Percentiles rank a stretch among this genome's conserved stretches.
Evolutionary conservation across 73 alveolate genomes (phyloP).

Genomic region (Stentor roeselii): DNA sequence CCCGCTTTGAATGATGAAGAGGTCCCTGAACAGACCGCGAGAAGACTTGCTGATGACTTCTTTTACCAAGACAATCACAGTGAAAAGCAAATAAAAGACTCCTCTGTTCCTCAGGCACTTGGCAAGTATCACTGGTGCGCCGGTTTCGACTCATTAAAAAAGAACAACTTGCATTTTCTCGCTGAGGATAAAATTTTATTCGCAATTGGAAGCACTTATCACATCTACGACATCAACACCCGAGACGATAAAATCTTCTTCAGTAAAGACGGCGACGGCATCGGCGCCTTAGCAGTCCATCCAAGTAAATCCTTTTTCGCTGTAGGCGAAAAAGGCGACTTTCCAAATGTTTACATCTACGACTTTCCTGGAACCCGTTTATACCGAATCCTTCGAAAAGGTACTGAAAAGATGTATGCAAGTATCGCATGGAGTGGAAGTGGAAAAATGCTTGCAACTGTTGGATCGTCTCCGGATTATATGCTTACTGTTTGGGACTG

Average conservation of each 20-base stretch:
- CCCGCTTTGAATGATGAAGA: too few relatives aligned
- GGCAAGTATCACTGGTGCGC: constrained; percentile 71
- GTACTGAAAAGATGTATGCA: constrained; percentile 93
- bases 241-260: constrained; percentile 74
- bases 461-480: constrained; percentile 98
- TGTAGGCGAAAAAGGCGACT: constrained; percentile 93
- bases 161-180: constrained; percentile 82
- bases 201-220: constrained; percentile 92
- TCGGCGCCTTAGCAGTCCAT: constrained; percentile 95
- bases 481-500: constrained; percentile 99
- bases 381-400: constrained; percentile 95
- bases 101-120: constrained; percentile 59
- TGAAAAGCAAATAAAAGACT: constrained; percentile 77
- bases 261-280: constrained; percentile 91
- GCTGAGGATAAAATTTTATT: constrained; percentile 83
- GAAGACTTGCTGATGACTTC: constrained; percentile 65
- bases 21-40: too few relatives aligned
- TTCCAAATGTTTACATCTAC: constrained; percentile 92
- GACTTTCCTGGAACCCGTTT: constrained; percentile 77
- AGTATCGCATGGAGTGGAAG: constrained; percentile 59
- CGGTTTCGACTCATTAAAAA: constrained; percentile 89
- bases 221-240: constrained; percentile 83
- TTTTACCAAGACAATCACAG: constrained; percentile 75
- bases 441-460: constrained; percentile 89
- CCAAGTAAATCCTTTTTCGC: constrained; percentile 90